Evolutionary conservation across 192 early-diverging fungal species (phyloP).

Genomic region (Obelidium mucronatum): DNA sequence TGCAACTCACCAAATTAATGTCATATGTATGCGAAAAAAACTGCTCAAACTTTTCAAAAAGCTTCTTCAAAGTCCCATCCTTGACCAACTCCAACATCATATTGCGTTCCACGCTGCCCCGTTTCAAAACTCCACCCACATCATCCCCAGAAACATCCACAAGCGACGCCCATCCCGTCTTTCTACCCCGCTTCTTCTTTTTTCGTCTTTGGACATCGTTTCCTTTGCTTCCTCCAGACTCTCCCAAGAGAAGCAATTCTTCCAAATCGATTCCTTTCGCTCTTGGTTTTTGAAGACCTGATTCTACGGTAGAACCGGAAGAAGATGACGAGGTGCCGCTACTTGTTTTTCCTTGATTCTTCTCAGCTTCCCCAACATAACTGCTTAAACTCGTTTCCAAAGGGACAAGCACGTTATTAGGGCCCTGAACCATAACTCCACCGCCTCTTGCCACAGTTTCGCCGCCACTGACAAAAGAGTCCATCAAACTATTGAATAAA

Average conservation of each 20-base stretch:
- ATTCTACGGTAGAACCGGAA: background rate
- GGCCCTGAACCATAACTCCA: background rate
- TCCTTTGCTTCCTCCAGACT: conserved; percentile 15
- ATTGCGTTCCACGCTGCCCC: conserved; percentile 24
- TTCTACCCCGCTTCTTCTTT: background rate
- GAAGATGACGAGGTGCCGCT: too few species aligned
- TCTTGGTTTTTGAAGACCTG: background rate
- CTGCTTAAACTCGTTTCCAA: conserved; percentile 24
- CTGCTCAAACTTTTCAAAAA: conserved; percentile 49
- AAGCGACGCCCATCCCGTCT: background rate
- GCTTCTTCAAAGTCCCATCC: conserved; percentile 51
- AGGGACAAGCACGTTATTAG: conserved; percentile 21
- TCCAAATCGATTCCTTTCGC: conserved; percentile 9
- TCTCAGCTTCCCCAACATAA: too few species aligned
- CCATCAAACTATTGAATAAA: conserved; percentile 13
- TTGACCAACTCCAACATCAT: conserved; percentile 34
- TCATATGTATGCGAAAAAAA: conserved; percentile 89
- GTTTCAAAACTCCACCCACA: conserved; percentile 2
- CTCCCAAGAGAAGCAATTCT: conserved; percentile 17
- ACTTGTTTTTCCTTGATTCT: too few species aligned
- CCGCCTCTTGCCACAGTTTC: background rate
- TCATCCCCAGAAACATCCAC: background rate
- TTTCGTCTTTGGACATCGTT: conserved; percentile 13
- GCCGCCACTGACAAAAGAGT: conserved; percentile 1
- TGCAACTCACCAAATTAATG: conserved; percentile 71